These are phyloP conservation scores for Ustanciosporium gigantosporum DNA, from an alignment of 1,284 basidiomycete species.

Conservation along the genomic window DNA sequence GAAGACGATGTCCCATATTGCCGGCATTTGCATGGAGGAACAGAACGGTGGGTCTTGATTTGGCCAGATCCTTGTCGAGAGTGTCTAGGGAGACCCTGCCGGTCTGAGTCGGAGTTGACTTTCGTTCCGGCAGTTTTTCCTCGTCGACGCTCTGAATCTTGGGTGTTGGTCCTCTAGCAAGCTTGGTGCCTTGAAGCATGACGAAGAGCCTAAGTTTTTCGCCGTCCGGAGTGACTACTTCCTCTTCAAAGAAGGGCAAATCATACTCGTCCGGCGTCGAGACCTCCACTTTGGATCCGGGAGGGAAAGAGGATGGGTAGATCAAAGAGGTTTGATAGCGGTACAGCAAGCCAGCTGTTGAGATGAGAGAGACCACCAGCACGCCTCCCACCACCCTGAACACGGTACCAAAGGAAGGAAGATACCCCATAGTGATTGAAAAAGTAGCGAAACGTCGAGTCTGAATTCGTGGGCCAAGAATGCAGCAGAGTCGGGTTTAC, in stretches of 20 bases:
- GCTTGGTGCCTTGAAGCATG: slow-evolving; percentile 46
- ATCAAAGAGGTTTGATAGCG: slow-evolving; percentile 57
- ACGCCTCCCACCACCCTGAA: slow-evolving; percentile 37
- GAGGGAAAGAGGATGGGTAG: slow-evolving; percentile 54
- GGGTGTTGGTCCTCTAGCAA: slow-evolving; percentile 2
- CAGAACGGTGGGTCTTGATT: slow-evolving; percentile 46
- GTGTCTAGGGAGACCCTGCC: slow-evolving; percentile 4
- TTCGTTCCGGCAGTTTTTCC: slow-evolving; percentile 10
- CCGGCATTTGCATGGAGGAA: slow-evolving; percentile 59
- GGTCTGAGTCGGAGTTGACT: slow-evolving; percentile 24
- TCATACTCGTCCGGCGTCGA: slow-evolving; percentile 53
- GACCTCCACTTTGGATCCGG: slow-evolving; percentile 50
- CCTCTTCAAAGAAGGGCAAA: slow-evolving; percentile 48
- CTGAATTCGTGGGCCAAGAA: too few species aligned
- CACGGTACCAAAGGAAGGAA: slow-evolving; percentile 29
- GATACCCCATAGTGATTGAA: slow-evolving; percentile 29
- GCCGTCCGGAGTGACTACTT: slow-evolving; percentile 53
- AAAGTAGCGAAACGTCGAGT: neutral
- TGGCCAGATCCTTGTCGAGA: slow-evolving; percentile 22
- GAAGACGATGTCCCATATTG: slow-evolving; percentile 75
- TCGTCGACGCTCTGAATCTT: too few species aligned
- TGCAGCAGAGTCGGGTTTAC: too few species aligned
- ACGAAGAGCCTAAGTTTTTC: slow-evolving; percentile 48
- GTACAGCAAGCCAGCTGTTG: slow-evolving; percentile 55
- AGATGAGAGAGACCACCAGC: slow-evolving; percentile 42